A percentile compares a stretch with the other conserved stretches of the same genome.
Conservation (phyloP, 768 basidiomycete genomes). For the Rhizopogon sp. region DNA sequence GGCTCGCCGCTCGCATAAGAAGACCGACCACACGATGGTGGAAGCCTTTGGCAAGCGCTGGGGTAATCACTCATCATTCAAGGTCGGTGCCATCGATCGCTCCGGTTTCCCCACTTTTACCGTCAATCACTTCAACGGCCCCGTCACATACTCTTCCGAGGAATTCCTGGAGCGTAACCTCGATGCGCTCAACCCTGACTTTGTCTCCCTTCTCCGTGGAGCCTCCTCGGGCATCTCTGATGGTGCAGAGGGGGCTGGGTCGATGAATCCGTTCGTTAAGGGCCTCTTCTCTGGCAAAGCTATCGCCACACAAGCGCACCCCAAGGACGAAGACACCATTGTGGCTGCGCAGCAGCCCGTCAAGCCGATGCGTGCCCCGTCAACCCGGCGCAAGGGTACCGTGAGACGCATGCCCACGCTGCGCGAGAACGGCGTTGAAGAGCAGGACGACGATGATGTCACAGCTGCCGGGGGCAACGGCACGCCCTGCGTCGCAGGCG, state of each 20-base stretch:
- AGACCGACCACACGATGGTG: conserved; percentile 91
- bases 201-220: conserved; percentile 84
- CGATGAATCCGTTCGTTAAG: conserved; percentile 87
- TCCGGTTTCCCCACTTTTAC: conserved; percentile 85
- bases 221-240: conserved; percentile 23
- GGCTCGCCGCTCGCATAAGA: conserved; percentile 78
- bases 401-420: conserved; percentile 47
- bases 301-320: conserved; percentile 90
- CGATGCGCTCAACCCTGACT: conserved; percentile 89
- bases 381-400: conserved; percentile 76
- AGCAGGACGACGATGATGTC: conserved; percentile 38
- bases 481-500: conserved; percentile 77
- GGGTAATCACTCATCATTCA: conserved; percentile 92
- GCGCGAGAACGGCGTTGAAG: conserved; percentile 25
- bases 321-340: conserved; percentile 90
- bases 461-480: conserved; percentile 26
- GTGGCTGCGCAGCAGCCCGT: conserved; percentile 91
- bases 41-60: conserved; percentile 93
- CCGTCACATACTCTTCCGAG: conserved; percentile 89
- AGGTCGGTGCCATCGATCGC: conserved; percentile 68
- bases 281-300: conserved; percentile 84
- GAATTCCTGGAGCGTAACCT: conserved; percentile 86
- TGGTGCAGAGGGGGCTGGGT: conserved; percentile 66
- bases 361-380: conserved; percentile 92
- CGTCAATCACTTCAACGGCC: conserved; percentile 85